Base-by-base conservation (phyloP, 2,329 filamentous ascomycete genomes). In the Ophiostoma sp. region DNA sequence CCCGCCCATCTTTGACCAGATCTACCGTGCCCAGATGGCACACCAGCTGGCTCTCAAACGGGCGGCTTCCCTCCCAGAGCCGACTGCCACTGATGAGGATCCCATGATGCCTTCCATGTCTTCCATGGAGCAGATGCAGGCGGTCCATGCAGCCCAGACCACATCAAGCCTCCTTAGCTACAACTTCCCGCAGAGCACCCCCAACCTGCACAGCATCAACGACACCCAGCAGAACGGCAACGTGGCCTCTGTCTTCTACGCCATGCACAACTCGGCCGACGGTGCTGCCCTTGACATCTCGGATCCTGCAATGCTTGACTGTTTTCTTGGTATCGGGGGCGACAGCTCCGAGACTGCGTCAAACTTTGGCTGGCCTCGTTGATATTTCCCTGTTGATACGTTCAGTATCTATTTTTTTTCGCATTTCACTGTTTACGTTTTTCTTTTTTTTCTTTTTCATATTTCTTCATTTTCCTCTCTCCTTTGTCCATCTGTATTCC, bases 1-100 rank as follows among this genome's bases (percentile, higher is more conserved):
- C 0, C 71, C 70, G 15, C 15, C 68, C 23, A 27, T 67, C 4
- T 39, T 70, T 23, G 35, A 39, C 5, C 33, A 70, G 11, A 27
- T 67, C 20, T 69, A 69, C 67, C 68, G 70, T 48, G 64, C 23
- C 23, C 67, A 71, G 27, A 5, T 71, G 13, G 67, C 65, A 23
- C n/a, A 35, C 35, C 23, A 8, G 48, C 33, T 57, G n/a, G n/a
- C 52, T 27, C 31, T 15, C 6, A 35, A 23, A 20, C 27, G 10
- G 27, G 27, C 67, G 11, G 48, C 48, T 23, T 57, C 17, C 4
- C 20, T 3, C 5, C 48, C 33, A n/a, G 7, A 2, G 5, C n/a
- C 52, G 6, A 36, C 31, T 31, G 27, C 54, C n/a, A 23, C 52
- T 15, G 23, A 31, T 27, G 66, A 52, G 41, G 39, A 54, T 20